Evolutionary conservation across 139 green algal genomes (phyloP).

Genomic region (Auxenochlorella protothecoides): DNA sequence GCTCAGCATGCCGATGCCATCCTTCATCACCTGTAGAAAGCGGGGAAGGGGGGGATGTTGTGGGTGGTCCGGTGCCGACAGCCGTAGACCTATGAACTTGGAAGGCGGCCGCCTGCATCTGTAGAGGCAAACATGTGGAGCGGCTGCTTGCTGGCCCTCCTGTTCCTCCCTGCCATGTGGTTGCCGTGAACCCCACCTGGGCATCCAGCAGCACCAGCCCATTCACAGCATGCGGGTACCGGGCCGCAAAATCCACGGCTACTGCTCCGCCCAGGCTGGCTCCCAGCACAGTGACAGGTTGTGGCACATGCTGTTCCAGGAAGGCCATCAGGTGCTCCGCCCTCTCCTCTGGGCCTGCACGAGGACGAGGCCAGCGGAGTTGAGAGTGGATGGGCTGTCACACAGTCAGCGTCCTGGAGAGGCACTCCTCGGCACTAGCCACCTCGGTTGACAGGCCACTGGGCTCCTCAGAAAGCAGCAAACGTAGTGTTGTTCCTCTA

Average conservation of each 20-base stretch:
- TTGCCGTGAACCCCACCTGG: conserved; percentile 23
- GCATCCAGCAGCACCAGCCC: conserved; percentile 69
- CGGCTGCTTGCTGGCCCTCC: too few relatives aligned
- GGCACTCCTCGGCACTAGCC: too few relatives aligned
- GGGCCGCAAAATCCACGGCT: conserved; percentile 81
- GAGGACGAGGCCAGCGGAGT: too few relatives aligned
- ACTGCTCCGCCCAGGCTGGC: conserved; percentile 76
- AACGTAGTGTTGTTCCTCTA: not conserved
- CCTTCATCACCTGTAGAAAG: conserved; percentile 62
- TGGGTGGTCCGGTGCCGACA: too few relatives aligned
- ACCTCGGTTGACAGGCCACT: not conserved
- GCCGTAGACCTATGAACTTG: too few relatives aligned
- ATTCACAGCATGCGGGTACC: conserved; percentile 62
- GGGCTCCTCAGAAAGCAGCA: not conserved
- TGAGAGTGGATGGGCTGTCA: too few relatives aligned
- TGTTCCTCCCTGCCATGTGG: too few relatives aligned
- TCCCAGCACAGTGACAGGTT: conserved; percentile 43
- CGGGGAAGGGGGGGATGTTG: not conserved
- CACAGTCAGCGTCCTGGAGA: too few relatives aligned
- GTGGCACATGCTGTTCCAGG: conserved; percentile 39
- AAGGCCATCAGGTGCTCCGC: conserved; percentile 69
- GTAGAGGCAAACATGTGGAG: too few relatives aligned
- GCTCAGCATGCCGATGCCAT: conserved; percentile 71
- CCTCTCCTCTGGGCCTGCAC: conserved; percentile 50
- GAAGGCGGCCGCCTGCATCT: too few relatives aligned